These are phyloP conservation scores for Trypanosoma cruzi DNA, from an alignment of 208 protist genomes.

Conservation along the genomic window DNA sequence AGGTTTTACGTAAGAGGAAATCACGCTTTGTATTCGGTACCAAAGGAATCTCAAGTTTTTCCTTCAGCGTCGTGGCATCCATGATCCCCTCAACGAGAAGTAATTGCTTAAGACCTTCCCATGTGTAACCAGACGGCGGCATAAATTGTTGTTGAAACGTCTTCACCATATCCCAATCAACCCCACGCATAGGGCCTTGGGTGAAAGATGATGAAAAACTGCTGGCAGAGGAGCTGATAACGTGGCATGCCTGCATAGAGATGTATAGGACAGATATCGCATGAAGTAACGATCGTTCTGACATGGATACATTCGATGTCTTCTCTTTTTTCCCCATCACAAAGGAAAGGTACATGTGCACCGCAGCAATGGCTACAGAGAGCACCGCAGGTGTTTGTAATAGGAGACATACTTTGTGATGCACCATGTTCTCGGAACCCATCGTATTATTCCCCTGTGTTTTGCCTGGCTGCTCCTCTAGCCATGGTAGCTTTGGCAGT, in stretches of 20 bases:
- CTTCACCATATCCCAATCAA: slow-evolving; percentile 28
- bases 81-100: slow-evolving; percentile 45
- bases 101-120: slow-evolving; percentile 30
- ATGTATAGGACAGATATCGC: slow-evolving; percentile 69
- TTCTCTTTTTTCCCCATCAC: background rate
- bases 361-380: slow-evolving; percentile 48
- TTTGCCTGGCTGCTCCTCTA: slow-evolving; percentile 11
- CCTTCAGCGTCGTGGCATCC: slow-evolving; percentile 35
- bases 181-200: background rate
- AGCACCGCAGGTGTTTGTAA: slow-evolving; percentile 80
- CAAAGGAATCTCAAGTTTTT: slow-evolving; percentile 46
- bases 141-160: slow-evolving; percentile 14
- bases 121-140: slow-evolving; percentile 26
- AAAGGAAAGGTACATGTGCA: slow-evolving; percentile 36
- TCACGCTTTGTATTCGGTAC: background rate
- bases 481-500: slow-evolving; percentile 12
- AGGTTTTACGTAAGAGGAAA: background rate
- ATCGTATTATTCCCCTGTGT: background rate
- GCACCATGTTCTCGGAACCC: slow-evolving; percentile 11
- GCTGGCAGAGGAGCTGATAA: slow-evolving; percentile 20
- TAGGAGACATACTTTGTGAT: slow-evolving; percentile 46
- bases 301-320: slow-evolving; percentile 15
- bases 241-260: slow-evolving; percentile 28
- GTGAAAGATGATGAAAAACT: too few relatives aligned
- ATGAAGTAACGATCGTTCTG: slow-evolving; percentile 47